A percentile compares a stretch with the other conserved stretches of the same genome.
Conservation (phyloP, 306 rosid species). For the Sesbania bispinosa region DNA sequence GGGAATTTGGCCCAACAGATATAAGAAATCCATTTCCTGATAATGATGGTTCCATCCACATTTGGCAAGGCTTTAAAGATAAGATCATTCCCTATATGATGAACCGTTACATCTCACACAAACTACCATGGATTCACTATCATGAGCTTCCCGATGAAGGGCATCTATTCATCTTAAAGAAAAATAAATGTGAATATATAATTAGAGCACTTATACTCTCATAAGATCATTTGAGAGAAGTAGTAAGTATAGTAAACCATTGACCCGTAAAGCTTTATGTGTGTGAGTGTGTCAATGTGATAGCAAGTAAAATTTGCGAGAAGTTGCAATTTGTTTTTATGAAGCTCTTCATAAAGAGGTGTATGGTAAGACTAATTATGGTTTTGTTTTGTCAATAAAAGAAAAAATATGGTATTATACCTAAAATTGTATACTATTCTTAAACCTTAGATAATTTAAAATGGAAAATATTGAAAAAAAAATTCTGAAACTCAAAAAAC, state of each 20-base stretch:
- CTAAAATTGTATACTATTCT: too few species aligned
- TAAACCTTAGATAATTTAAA: too few species aligned
- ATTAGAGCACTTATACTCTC: conserved; percentile 49
- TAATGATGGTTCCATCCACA: conserved; percentile 49
- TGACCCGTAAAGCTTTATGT: too few species aligned
- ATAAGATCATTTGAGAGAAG: conserved; percentile 3
- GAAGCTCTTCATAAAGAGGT: too few species aligned
- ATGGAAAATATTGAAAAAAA: too few species aligned
- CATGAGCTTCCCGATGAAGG: conserved; percentile 69
- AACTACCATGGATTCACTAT: conserved; percentile 73
- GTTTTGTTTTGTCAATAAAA: too few species aligned
- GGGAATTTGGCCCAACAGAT: conserved; percentile 66
- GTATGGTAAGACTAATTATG: too few species aligned
- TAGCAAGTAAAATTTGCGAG: neutral
- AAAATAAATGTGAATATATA: conserved; percentile 43
- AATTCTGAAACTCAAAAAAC: too few species aligned
- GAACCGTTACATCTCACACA: conserved; percentile 50
- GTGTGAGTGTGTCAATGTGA: neutral
- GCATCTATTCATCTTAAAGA: conserved; percentile 40
- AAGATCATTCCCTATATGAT: conserved; percentile 44
- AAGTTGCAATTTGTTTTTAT: neutral
- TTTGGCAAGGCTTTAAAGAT: conserved; percentile 77
- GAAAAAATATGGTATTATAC: too few species aligned
- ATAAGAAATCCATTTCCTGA: conserved; percentile 48
- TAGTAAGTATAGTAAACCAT: neutral